phyloP scores from a whole-genome alignment of 768 basidiomycete species.

The Tulasnella sp. region DNA sequence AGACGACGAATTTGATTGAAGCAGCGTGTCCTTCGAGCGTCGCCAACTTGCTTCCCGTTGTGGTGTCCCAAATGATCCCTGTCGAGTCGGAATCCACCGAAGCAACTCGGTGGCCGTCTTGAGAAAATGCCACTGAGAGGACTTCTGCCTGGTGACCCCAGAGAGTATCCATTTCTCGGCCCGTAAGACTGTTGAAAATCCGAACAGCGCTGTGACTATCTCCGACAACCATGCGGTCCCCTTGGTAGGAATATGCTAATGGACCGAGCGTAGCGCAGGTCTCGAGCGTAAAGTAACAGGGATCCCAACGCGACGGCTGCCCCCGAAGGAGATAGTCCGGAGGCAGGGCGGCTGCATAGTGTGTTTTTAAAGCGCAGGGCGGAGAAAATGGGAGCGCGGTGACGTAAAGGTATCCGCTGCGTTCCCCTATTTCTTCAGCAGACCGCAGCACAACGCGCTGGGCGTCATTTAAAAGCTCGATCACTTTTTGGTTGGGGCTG shows the following conservation, averaged over 20 bases:
- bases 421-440: not conserved
- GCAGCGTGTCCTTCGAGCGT: not conserved
- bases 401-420: not conserved
- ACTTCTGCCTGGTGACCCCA: not conserved
- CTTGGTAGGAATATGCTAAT: not conserved
- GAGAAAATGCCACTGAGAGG: not conserved
- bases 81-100: not conserved
- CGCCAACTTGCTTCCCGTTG: not conserved
- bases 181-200: not conserved
- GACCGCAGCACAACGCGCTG: not conserved
- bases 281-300: not conserved
- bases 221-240: not conserved
- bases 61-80: not conserved
- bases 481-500: not conserved
- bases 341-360: not conserved
- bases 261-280: not conserved
- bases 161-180: not conserved
- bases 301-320: not conserved
- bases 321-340: not conserved
- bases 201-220: not conserved
- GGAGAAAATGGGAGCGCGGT: constrained; percentile 5
- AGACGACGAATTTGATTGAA: not conserved
- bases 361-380: not conserved
- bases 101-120: not conserved
- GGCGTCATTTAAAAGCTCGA: not conserved